Evolutionary conservation across 495 filamentous ascomycete species (phyloP).

Genomic region (Tirmania nivea): DNA sequence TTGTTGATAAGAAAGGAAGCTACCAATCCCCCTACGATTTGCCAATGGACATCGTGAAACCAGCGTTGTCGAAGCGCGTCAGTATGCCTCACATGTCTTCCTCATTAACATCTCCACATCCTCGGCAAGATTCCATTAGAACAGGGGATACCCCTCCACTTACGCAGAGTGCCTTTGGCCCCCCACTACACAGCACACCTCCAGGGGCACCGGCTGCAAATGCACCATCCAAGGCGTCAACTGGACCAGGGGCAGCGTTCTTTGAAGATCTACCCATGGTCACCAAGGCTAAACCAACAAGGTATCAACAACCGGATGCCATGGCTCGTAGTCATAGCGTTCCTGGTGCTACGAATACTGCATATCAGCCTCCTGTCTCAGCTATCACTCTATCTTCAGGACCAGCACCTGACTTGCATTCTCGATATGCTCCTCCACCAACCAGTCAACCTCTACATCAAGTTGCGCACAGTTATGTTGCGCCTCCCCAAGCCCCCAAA

Average conservation of each 20-base stretch:
- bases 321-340: background rate
- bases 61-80: conserved; percentile 15
- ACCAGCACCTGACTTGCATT: conserved; percentile 5
- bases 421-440: conserved; percentile 2
- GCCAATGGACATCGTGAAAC: conserved; percentile 43
- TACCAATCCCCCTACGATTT: conserved; percentile 90
- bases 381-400: conserved; percentile 4
- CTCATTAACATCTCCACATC: conserved; percentile 14
- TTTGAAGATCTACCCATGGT: conserved; percentile 71
- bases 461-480: conserved; percentile 4
- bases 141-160: conserved; percentile 5
- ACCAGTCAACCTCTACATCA: conserved; percentile 2
- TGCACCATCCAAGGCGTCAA: no score
- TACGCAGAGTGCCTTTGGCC: background rate
- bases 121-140: conserved; percentile 9
- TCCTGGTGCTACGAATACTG: background rate
- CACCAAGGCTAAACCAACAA: conserved; percentile 31
- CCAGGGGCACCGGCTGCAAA: background rate
- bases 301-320: background rate
- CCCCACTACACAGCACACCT: background rate
- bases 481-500: background rate
- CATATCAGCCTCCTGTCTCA: conserved; percentile 1
- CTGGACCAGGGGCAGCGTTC: conserved; percentile 29
- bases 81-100: conserved; percentile 9
- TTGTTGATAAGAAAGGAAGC: conserved; percentile 74